These are phyloP conservation scores for Effrenium voratum DNA, from an alignment of 73 alveolate genomes.

Conservation along the genomic window DNA sequence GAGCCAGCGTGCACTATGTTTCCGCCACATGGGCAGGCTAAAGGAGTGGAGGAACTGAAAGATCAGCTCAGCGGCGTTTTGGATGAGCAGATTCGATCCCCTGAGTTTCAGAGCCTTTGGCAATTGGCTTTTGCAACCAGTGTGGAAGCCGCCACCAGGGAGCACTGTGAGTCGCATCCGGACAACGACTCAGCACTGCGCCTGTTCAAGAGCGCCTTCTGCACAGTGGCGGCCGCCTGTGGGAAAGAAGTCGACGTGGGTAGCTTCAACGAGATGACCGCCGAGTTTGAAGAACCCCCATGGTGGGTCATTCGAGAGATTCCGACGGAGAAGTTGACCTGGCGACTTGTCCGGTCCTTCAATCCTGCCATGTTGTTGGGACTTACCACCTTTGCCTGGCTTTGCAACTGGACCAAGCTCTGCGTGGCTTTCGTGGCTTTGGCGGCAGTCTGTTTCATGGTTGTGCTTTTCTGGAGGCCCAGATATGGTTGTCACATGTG, in stretches of 20 bases:
- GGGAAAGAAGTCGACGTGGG: background rate
- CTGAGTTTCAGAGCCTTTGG: background rate
- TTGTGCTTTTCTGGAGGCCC: too few relatives aligned
- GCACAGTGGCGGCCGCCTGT: conserved; percentile 16
- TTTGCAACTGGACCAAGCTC: background rate
- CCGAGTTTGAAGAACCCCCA: background rate
- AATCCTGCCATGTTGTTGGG: background rate
- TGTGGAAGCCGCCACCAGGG: background rate
- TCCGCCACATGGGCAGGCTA: background rate
- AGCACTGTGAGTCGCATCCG: background rate
- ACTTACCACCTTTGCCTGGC: background rate
- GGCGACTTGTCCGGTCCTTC: background rate
- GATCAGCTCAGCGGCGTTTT: background rate
- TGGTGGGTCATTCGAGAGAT: background rate
- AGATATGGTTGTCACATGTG: too few relatives aligned
- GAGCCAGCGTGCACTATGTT: background rate
- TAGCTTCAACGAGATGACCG: background rate
- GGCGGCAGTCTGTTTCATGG: too few relatives aligned
- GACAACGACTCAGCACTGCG: background rate
- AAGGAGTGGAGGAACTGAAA: background rate
- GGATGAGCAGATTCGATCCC: background rate
- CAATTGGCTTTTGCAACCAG: background rate
- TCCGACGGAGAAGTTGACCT: background rate
- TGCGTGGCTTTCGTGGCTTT: too few relatives aligned
- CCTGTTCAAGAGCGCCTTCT: conserved; percentile 1